A percentile compares a stretch with the other conserved stretches of the same genome.
Conservation (phyloP, 257 asterid species). For the Scutellaria baicalensis region DNA sequence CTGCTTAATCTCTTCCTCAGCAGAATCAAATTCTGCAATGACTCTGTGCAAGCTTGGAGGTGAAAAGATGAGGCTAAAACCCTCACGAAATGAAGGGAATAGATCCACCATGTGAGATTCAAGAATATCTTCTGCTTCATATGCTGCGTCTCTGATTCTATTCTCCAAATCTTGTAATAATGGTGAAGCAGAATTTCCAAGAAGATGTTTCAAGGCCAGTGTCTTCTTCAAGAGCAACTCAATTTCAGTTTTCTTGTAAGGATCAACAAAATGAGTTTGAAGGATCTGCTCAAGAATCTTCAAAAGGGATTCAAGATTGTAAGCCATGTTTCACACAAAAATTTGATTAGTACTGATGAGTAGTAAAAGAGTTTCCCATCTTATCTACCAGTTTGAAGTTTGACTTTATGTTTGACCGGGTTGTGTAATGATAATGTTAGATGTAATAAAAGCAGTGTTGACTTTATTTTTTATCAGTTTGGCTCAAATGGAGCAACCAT, state of each 20-base stretch:
- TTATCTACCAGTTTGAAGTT: no score
- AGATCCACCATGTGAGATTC: background rate
- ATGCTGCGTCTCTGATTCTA: background rate
- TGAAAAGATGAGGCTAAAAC: background rate
- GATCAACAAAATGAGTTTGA: background rate
- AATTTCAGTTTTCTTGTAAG: background rate
- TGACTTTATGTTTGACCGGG: no score
- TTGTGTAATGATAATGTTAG: no score
- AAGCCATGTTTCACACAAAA: conserved; percentile 1
- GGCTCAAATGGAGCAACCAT: no score
- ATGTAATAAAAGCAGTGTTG: no score
- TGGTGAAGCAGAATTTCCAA: background rate
- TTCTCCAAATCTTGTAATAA: background rate
- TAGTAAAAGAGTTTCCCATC: no score
- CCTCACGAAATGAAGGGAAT: background rate
- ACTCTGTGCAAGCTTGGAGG: background rate
- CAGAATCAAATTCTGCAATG: background rate
- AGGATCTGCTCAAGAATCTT: background rate
- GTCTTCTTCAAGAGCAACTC: background rate
- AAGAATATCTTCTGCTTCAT: conserved; percentile 7
- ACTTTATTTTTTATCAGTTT: no score
- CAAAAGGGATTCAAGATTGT: conserved; percentile 12
- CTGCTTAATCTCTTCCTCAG: background rate
- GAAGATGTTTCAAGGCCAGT: background rate
- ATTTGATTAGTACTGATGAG: no score